Conservation (phyloP, 495 filamentous ascomycete genomes). For the Trypethelium eluteriae region DNA sequence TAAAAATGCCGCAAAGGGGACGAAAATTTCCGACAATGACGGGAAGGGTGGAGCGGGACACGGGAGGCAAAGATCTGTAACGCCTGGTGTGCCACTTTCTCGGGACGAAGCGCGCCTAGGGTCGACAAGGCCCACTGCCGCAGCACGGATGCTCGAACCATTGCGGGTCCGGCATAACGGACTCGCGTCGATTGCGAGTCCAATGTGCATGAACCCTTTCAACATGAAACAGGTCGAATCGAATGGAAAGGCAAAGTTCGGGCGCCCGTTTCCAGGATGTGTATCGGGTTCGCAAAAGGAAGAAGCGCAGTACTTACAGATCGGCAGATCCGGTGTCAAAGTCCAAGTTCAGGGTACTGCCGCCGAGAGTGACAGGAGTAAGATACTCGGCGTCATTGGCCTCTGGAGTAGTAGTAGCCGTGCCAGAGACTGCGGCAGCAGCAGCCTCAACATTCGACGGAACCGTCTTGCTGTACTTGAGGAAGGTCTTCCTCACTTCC, state of each 20-base stretch:
- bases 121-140: neutral
- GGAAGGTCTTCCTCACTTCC: constrained; percentile 24
- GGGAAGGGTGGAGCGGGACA: neutral
- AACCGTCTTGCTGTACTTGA: constrained; percentile 23
- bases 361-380: constrained; percentile 58
- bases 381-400: constrained; percentile 57
- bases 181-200: neutral
- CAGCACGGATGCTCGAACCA: no score
- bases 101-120: neutral
- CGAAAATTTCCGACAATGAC: neutral
- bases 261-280: no score
- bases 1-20: constrained; percentile 6
- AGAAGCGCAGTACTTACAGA: constrained; percentile 46
- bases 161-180: no score
- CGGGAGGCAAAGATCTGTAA: neutral
- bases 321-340: constrained; percentile 73
- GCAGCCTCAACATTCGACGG: constrained; percentile 19
- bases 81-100: neutral
- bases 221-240: neutral
- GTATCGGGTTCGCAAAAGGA: no score
- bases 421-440: constrained; percentile 23
- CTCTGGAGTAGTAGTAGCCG: constrained; percentile 41
- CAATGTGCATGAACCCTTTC: neutral
- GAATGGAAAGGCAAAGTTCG: neutral
- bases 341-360: constrained; percentile 56